Evolutionary conservation across 2,329 filamentous ascomycete species (phyloP), one percentile per base, ranked within the genome.

Genomic region (Pyricularia pennisetigena): DNA sequence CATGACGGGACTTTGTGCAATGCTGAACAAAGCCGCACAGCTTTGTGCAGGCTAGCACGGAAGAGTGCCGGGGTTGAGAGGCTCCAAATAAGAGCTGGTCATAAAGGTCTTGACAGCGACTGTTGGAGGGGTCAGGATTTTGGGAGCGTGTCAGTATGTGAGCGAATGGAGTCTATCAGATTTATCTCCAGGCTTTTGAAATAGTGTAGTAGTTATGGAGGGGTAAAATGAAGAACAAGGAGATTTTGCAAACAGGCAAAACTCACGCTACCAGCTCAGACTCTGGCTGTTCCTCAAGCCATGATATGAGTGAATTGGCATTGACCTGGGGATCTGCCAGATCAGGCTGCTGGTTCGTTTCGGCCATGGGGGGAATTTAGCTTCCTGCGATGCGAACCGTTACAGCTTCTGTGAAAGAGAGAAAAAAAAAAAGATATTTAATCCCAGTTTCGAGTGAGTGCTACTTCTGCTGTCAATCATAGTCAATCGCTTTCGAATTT

Each of bases 21-120:
- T 86, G 83, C 73, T 88, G 86, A 69, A 89, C 81, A 70, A 89
- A 88, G 35, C 86, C 84, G 71, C 86, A 88, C 24, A 89, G 81
- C 73, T 84, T 86, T 70, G 85, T 80, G 69, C 84, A 88, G 16
- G 85, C 82, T 72, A 86, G 83, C 14, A 85, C 85, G 4, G 84
- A 87, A 29, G 81, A 79, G 67, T 83, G 82, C 67, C 82, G 83
- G 14, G 86, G 85, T 72, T 85, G 82, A 10, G 81, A 79, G 30
- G 85, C 84, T 69, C 79, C 79, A 20, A 76, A 72, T 4, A 87
- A 77, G 12, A 87, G 79, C 65, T 78, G 77, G 16, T 80, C 73
- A 72, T 86, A 86, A 5, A 85, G 32, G 4, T 63, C 59, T 30
- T 67, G 57, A 64, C 67, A 62, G 59, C 28, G 49, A 59, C 59